phyloP scores from a whole-genome alignment of 495 filamentous ascomycete species.

The Aspergillus olivimuriae region DNA sequence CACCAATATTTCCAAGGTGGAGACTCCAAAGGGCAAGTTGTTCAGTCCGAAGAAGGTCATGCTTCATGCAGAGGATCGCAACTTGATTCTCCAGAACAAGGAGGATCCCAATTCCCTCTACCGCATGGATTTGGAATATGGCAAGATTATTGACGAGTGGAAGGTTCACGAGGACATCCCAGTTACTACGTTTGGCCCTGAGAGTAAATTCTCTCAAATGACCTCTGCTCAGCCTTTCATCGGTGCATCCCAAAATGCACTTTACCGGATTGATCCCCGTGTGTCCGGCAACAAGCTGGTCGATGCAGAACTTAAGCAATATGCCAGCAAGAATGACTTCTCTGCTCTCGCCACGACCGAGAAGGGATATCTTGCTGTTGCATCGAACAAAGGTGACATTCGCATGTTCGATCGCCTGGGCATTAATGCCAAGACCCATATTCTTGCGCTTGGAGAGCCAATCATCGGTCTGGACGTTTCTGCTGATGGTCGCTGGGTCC shows the following conservation, averaged over 20 bases:
- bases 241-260: conserved; percentile 81
- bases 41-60: conserved; percentile 98
- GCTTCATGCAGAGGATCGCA: conserved; percentile 87
- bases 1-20: conserved; percentile 95
- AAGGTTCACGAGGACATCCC: conserved; percentile 97
- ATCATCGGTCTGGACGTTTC: conserved; percentile 94
- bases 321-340: conserved; percentile 93
- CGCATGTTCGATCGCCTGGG: conserved; percentile 93
- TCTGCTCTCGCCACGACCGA: conserved; percentile 89
- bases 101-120: conserved; percentile 88
- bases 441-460: conserved; percentile 89
- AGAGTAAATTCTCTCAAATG: conserved; percentile 98
- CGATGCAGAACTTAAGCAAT: conserved; percentile 87
- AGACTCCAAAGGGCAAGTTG: conserved; percentile 77
- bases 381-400: conserved; percentile 95
- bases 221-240: conserved; percentile 91
- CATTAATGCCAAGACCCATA: conserved; percentile 94
- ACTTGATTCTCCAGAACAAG: conserved; percentile 85
- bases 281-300: conserved; percentile 87
- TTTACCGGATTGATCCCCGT: conserved; percentile 93
- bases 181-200: conserved; percentile 83
- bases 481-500: conserved; percentile 90
- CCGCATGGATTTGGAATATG: conserved; percentile 96
- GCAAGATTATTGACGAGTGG: conserved; percentile 99
- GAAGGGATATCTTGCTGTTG: conserved; percentile 93